Evolutionary conservation across 768 basidiomycete genomes (phyloP).

Genomic region (Mycena capillaripes): DNA sequence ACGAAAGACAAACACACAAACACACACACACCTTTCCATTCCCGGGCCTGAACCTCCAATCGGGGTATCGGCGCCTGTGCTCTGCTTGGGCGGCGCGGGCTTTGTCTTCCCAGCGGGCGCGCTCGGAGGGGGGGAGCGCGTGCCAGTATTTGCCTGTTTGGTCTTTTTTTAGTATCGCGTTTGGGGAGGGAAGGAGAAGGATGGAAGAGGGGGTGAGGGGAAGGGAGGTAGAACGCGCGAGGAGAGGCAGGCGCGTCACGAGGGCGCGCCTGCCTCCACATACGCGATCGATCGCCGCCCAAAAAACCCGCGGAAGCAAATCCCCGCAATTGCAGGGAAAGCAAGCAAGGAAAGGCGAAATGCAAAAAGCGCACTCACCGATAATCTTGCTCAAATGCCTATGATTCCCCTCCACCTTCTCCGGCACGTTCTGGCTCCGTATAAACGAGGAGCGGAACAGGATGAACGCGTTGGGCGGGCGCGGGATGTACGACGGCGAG

Average conservation of each 20-base stretch:
- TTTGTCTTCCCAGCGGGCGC: constrained; percentile 83
- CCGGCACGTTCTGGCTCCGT: constrained; percentile 78
- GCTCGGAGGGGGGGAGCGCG: constrained; percentile 74
- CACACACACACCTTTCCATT: constrained; percentile 30
- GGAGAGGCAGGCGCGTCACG: too few species aligned
- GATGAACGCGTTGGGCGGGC: constrained; percentile 89
- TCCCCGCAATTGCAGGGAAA: background rate
- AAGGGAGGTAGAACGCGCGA: too few species aligned
- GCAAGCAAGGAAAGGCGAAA: background rate
- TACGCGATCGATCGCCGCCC: too few species aligned
- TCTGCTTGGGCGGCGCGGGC: constrained; percentile 79
- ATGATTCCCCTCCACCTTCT: constrained; percentile 85
- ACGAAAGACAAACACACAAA: background rate
- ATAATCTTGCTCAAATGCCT: constrained; percentile 87
- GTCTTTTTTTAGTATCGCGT: background rate
- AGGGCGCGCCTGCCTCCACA: too few species aligned
- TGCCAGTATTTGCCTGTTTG: constrained; percentile 80
- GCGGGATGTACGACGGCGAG: constrained; percentile 72
- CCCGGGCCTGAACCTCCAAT: constrained; percentile 86
- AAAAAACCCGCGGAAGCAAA: too few species aligned
- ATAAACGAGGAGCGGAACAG: constrained; percentile 88
- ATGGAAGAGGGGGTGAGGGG: background rate
- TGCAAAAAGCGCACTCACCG: constrained; percentile 56
- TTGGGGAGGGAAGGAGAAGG: background rate
- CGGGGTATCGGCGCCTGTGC: constrained; percentile 81